Evolutionary conservation across 169 alveolate species (phyloP).

Genomic region (Eimeria acervulina): DNA sequence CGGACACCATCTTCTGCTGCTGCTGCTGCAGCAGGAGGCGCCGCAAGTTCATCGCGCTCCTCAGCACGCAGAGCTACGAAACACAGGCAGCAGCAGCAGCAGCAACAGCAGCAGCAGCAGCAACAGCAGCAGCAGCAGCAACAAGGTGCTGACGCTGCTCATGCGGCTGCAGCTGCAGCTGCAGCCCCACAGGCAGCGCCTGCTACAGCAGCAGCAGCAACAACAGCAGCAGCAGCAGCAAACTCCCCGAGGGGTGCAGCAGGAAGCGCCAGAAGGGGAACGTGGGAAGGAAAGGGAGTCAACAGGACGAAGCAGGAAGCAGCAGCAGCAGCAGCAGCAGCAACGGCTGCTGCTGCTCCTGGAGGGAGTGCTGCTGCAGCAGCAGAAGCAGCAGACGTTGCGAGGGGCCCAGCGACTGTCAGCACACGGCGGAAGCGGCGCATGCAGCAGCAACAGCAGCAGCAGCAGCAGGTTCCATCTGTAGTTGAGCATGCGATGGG

Average conservation of each 20-base stretch:
- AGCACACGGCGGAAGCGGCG: neutral
- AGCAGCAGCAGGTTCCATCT: too few relatives aligned
- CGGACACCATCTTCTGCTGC: conserved; percentile 21
- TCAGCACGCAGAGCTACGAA: conserved; percentile 1
- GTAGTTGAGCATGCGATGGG: too few relatives aligned
- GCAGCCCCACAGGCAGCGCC: neutral
- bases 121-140: conserved; percentile 29
- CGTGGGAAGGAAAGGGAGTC: neutral
- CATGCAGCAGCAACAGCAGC: too few relatives aligned
- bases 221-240: too few relatives aligned
- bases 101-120: conserved; percentile 30
- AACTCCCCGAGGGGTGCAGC: neutral
- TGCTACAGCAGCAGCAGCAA: neutral
- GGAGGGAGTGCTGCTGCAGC: neutral
- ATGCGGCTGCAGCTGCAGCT: neutral
- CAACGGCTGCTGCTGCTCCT: neutral
- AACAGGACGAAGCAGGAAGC: neutral
- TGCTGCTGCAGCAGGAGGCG: neutral
- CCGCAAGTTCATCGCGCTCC: neutral
- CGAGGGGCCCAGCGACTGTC: neutral
- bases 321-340: conserved; percentile 31
- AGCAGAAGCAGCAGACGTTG: neutral
- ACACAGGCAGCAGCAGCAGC: conserved; percentile 49
- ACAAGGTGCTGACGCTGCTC: neutral
- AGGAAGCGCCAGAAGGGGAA: neutral